These are phyloP conservation scores for Wallacemonas sp. DNA, from an alignment of 208 protist species.

Conservation along the genomic window DNA sequence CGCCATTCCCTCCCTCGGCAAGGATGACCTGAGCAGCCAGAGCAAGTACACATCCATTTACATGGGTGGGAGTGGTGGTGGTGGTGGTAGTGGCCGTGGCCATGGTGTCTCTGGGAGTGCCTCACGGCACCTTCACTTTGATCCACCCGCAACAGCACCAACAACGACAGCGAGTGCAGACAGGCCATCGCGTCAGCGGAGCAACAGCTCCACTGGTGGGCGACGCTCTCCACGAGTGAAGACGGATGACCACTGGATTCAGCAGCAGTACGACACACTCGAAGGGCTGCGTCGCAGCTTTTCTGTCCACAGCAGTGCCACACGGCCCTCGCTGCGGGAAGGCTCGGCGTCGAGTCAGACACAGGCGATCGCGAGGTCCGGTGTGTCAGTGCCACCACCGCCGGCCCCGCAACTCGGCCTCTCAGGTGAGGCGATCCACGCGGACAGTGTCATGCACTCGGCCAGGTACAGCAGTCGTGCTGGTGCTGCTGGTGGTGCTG, in stretches of 20 bases:
- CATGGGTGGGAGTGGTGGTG: too few relatives aligned
- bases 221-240: slow-evolving; percentile 9
- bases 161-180: background rate
- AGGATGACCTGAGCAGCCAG: slow-evolving; percentile 16
- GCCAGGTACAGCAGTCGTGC: too few relatives aligned
- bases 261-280: slow-evolving; percentile 19
- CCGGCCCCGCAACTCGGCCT: too few relatives aligned
- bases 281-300: slow-evolving; percentile 40
- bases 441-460: too few relatives aligned
- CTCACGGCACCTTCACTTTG: slow-evolving; percentile 9
- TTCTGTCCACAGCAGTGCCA: slow-evolving; percentile 11
- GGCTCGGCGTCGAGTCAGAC: too few relatives aligned
- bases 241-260: slow-evolving; percentile 19
- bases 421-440: background rate
- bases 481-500: background rate
- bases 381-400: too few relatives aligned
- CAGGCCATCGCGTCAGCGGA: background rate
- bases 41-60: slow-evolving; percentile 18
- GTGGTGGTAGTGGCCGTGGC: too few relatives aligned
- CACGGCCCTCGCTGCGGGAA: background rate
- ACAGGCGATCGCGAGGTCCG: too few relatives aligned
- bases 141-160: background rate
- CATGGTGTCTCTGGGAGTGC: too few relatives aligned
- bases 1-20: slow-evolving; percentile 7
- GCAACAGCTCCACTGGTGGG: slow-evolving; percentile 2